Evolutionary conservation across 2,329 filamentous ascomycete species (phyloP).

Genomic region (Pezicula carpinea): DNA sequence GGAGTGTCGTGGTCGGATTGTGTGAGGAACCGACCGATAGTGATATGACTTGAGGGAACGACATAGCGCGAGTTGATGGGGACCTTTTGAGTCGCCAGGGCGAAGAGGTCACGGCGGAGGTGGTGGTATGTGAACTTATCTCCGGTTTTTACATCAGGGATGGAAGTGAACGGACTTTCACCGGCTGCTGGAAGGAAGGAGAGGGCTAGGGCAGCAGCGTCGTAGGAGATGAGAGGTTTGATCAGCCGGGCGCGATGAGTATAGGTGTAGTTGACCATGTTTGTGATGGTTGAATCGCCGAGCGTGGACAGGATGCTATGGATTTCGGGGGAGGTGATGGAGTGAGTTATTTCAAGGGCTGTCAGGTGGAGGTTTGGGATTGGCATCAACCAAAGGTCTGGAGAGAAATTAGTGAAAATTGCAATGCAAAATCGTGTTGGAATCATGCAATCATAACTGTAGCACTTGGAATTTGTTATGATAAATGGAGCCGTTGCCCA

Average conservation of each 20-base stretch:
- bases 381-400: conserved; percentile 86
- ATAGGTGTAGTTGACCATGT: conserved; percentile 62
- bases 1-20: conserved; percentile 57
- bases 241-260: conserved; percentile 69
- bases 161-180: conserved; percentile 38
- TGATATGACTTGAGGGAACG: conserved; percentile 86
- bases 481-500: too few species aligned
- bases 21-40: conserved; percentile 74
- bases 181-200: conserved; percentile 79
- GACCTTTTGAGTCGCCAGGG: conserved; percentile 57
- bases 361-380: conserved; percentile 76
- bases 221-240: conserved; percentile 78
- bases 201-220: conserved; percentile 78
- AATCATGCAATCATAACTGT: not conserved
- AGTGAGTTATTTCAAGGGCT: conserved; percentile 78
- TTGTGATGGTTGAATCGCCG: conserved; percentile 44
- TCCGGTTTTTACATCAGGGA: conserved; percentile 30
- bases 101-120: conserved; percentile 73
- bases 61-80: conserved; percentile 74
- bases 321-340: conserved; percentile 66
- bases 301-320: conserved; percentile 55
- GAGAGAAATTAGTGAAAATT: not conserved
- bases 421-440: not conserved
- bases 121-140: conserved; percentile 87
- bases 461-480: too few species aligned